Evolutionary conservation across 768 basidiomycete species (phyloP).

Genomic region (Termitomyces sp.): DNA sequence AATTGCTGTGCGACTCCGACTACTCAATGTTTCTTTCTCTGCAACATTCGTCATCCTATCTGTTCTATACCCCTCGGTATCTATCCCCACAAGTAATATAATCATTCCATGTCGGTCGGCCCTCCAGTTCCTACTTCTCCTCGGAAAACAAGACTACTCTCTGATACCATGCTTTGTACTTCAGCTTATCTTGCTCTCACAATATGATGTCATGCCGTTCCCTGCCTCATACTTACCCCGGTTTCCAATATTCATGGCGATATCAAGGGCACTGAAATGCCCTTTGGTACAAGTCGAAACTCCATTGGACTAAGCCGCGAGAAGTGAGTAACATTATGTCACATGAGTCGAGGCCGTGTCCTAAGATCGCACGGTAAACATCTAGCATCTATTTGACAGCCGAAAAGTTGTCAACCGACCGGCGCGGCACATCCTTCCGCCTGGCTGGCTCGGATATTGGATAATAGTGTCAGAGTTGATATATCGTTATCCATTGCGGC

Average conservation of each 20-base stretch:
- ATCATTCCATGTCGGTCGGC: slow-evolving; percentile 4
- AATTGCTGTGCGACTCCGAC: slow-evolving; percentile 1
- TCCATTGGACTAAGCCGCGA: not conserved
- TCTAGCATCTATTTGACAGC: no score
- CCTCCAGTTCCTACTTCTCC: not conserved
- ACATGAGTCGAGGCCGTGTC: no score
- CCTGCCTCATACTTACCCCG: not conserved
- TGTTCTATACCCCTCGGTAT: not conserved
- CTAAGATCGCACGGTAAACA: no score
- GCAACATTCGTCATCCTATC: slow-evolving; percentile 2
- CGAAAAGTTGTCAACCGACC: no score
- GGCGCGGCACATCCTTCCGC: no score
- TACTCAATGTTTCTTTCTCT: not conserved
- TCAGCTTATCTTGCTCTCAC: not conserved
- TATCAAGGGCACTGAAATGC: not conserved
- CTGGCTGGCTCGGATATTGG: no score
- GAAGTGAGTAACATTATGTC: no score
- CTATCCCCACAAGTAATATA: slow-evolving; percentile 9
- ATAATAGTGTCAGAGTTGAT: no score
- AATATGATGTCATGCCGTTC: not conserved
- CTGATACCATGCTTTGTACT: not conserved
- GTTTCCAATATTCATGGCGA: not conserved
- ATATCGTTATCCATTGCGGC: no score
- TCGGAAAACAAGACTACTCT: not conserved
- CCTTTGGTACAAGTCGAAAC: not conserved